Conservation (phyloP, 1,284 basidiomycete species). For the Ceratobasidium sp. region DNA sequence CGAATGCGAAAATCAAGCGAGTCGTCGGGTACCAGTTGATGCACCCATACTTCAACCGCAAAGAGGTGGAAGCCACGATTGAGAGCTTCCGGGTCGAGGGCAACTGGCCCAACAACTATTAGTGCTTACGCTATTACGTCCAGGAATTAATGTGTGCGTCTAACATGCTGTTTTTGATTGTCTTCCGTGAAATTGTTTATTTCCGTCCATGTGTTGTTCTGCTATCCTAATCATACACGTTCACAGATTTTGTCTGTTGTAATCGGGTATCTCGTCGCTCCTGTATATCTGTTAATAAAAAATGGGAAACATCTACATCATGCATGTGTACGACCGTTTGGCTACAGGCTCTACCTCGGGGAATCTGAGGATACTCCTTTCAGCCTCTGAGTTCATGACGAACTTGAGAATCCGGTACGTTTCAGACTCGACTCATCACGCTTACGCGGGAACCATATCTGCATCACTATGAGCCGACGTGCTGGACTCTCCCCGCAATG, state of each 20-base stretch:
- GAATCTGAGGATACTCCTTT: not conserved
- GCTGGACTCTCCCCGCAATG: slow-evolving; percentile 51
- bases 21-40: slow-evolving; percentile 76
- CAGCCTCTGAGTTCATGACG: not conserved
- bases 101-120: slow-evolving; percentile 68
- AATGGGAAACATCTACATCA: slow-evolving; percentile 21
- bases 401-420: slow-evolving; percentile 12
- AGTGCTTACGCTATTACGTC: slow-evolving; percentile 10
- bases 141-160: slow-evolving; percentile 28
- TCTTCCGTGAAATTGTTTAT: slow-evolving; percentile 38
- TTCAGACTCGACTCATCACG: slow-evolving; percentile 1
- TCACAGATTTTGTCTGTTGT: slow-evolving; percentile 41
- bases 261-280: slow-evolving; percentile 36
- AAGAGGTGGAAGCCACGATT: slow-evolving; percentile 76
- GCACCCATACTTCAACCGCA: slow-evolving; percentile 70
- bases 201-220: slow-evolving; percentile 22
- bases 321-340: not conserved
- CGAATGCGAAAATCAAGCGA: slow-evolving; percentile 76
- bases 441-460: slow-evolving; percentile 16
- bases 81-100: slow-evolving; percentile 82
- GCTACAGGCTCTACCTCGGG: not conserved
- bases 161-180: slow-evolving; percentile 30
- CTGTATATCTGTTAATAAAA: slow-evolving; percentile 44
- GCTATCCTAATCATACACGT: slow-evolving; percentile 42
- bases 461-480: not conserved